A percentile compares a stretch with the other conserved stretches of the same genome.
phyloP scores from a whole-genome alignment of 2,329 filamentous ascomycete genomes.

The Elsinoe australis region DNA sequence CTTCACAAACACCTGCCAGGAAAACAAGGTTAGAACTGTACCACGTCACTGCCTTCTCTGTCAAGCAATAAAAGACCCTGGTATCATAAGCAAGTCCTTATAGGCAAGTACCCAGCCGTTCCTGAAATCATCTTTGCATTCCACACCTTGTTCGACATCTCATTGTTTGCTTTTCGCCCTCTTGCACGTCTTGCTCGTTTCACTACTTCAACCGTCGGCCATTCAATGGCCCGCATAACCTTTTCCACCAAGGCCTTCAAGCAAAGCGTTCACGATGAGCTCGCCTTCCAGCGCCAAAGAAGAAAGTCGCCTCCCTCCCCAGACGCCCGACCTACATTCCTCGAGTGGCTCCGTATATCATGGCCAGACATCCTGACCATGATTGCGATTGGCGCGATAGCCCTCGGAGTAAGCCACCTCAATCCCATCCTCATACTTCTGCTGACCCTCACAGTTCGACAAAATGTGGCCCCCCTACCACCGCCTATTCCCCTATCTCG shows the following conservation, averaged over 20 bases:
- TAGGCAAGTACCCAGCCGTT: too few species aligned
- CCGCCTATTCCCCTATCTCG: constrained; percentile 62
- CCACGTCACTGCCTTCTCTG: too few species aligned
- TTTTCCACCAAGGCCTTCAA: constrained; percentile 1
- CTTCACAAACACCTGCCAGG: too few species aligned
- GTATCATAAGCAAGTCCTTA: too few species aligned
- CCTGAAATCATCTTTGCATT: too few species aligned
- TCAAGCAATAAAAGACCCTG: too few species aligned
- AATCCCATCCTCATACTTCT: not conserved
- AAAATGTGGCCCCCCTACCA: constrained; percentile 38
- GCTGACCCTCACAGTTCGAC: constrained; percentile 2
- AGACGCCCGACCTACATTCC: constrained; percentile 1
- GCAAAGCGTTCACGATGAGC: not conserved
- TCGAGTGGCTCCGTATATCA: constrained; percentile 31
- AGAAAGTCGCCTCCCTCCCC: not conserved
- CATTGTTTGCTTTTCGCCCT: too few species aligned
- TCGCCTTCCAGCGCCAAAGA: not conserved
- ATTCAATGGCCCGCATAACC: not conserved
- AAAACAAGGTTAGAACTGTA: too few species aligned
- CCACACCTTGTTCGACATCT: too few species aligned
- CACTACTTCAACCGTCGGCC: too few species aligned
- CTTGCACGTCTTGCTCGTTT: not conserved
- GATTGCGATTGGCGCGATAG: constrained; percentile 56
- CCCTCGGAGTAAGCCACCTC: constrained; percentile 52
- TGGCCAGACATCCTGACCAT: constrained; percentile 63